Percentiles rank a stretch among this genome's conserved stretches.
These are phyloP conservation scores for Andrographis paniculata DNA, from an alignment of 305 asterid genomes.

Conservation along the genomic window DNA sequence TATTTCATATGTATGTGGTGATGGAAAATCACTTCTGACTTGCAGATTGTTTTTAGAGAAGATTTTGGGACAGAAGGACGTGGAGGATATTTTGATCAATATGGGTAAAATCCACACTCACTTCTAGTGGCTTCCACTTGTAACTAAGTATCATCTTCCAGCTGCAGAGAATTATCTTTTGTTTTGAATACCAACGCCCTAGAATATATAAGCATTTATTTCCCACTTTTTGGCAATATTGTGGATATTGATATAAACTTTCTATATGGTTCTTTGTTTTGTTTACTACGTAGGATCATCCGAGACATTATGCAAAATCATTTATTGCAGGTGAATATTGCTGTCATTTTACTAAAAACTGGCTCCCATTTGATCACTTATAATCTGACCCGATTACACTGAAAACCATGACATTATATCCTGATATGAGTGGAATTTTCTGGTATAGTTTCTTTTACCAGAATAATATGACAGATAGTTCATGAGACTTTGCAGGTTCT, in stretches of 20 bases:
- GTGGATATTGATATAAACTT: too few species aligned
- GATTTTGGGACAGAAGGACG: conserved; percentile 89
- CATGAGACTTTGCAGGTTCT: conserved; percentile 44
- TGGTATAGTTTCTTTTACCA: conserved; percentile 4
- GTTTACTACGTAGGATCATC: conserved; percentile 49
- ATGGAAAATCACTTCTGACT: conserved; percentile 5
- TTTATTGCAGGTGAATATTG: conserved; percentile 56
- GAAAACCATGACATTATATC: too few species aligned
- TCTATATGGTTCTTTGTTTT: background rate
- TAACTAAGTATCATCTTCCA: background rate
- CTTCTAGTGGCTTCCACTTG: background rate
- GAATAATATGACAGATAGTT: background rate
- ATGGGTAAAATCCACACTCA: conserved; percentile 41
- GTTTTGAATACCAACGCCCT: too few species aligned
- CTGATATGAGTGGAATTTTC: background rate
- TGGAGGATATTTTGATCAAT: conserved; percentile 80
- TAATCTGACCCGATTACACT: conserved; percentile 3
- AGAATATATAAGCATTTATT: too few species aligned
- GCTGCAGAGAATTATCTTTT: background rate
- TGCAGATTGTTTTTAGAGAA: conserved; percentile 76
- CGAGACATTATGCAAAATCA: conserved; percentile 89
- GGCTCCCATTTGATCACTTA: background rate
- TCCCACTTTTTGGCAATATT: too few species aligned
- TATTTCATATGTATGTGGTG: background rate
- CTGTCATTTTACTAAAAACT: background rate